These are phyloP conservation scores for Scleroderma bovista DNA, from an alignment of 768 basidiomycete genomes.

Conservation along the genomic window DNA sequence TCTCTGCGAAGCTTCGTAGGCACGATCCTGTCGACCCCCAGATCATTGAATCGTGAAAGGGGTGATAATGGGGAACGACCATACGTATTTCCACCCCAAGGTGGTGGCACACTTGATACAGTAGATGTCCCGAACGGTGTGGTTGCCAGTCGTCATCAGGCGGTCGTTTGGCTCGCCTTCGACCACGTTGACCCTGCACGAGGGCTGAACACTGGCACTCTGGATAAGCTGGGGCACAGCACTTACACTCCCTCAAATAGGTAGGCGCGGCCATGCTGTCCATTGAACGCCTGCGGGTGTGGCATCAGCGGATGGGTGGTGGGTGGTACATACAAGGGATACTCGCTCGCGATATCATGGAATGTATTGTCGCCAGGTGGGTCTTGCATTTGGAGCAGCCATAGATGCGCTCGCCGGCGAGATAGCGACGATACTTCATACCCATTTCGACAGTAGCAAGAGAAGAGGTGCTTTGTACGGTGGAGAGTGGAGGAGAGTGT, in stretches of 20 bases:
- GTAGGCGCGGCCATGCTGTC: constrained; percentile 93
- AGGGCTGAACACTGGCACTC: constrained; percentile 5
- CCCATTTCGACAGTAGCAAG: constrained; percentile 50
- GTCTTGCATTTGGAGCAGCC: constrained; percentile 85
- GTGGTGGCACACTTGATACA: constrained; percentile 84
- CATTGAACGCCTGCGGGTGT: constrained; percentile 78
- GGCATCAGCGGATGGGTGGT: constrained; percentile 8
- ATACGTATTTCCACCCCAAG: constrained; percentile 98
- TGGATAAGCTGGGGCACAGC: constrained; percentile 9
- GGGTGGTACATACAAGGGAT: background rate
- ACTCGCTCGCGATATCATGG: constrained; percentile 84
- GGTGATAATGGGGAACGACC: background rate
- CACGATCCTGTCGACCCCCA: constrained; percentile 64
- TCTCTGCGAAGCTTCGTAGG: constrained; percentile 85
- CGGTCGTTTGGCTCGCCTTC: constrained; percentile 89
- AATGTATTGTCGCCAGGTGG: constrained; percentile 86
- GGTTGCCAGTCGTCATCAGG: constrained; percentile 94
- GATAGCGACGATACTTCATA: constrained; percentile 84
- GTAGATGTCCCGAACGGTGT: constrained; percentile 93
- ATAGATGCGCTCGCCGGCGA: constrained; percentile 79
- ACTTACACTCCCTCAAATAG: constrained; percentile 92
- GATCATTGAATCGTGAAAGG: constrained; percentile 1
- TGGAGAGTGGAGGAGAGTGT: too few relatives aligned
- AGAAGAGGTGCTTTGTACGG: constrained; percentile 19
- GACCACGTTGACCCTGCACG: constrained; percentile 77